These are phyloP conservation scores for Raphanus raphanistrum DNA, from an alignment of 345 rosid species.

Conservation along the genomic window DNA sequence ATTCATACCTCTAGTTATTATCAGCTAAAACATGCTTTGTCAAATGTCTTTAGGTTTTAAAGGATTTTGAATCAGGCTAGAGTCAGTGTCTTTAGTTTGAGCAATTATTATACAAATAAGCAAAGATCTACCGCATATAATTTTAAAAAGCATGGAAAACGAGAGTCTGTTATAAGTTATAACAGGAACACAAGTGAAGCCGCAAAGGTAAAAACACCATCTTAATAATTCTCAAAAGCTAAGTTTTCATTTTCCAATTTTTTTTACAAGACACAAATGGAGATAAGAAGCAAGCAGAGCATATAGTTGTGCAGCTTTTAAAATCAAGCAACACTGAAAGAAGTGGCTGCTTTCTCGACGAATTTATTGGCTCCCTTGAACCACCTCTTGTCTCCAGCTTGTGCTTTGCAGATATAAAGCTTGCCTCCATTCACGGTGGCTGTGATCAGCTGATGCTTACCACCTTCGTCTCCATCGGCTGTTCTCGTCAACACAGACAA, in stretches of 20 bases:
- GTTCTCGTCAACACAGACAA: conserved; percentile 85
- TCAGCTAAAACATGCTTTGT: conserved; percentile 6
- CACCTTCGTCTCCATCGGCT: conserved; percentile 97
- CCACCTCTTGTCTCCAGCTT: conserved; percentile 99
- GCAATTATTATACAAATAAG: neutral
- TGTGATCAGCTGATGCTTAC: conserved; percentile 80
- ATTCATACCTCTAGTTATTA: neutral
- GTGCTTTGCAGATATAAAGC: conserved; percentile 96
- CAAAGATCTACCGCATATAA: neutral
- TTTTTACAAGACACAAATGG: conserved; percentile 38
- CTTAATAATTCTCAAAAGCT: conserved; percentile 38
- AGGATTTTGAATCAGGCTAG: too few relatives aligned
- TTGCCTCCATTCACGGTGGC: conserved; percentile 80
- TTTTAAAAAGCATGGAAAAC: neutral
- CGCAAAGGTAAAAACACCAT: conserved; percentile 27
- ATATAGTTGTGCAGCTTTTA: conserved; percentile 26
- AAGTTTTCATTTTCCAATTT: conserved; percentile 27
- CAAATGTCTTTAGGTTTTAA: neutral
- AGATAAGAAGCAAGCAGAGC: conserved; percentile 20
- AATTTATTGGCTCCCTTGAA: conserved; percentile 90
- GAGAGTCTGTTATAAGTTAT: conserved; percentile 1
- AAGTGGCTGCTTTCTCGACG: conserved; percentile 69
- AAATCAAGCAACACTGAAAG: conserved; percentile 78
- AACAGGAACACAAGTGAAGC: conserved; percentile 32
- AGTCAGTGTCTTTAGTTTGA: neutral